Evolutionary conservation across 2,329 filamentous ascomycete genomes (phyloP).

Genomic region (Stagonosporopsis rhizophila): DNA sequence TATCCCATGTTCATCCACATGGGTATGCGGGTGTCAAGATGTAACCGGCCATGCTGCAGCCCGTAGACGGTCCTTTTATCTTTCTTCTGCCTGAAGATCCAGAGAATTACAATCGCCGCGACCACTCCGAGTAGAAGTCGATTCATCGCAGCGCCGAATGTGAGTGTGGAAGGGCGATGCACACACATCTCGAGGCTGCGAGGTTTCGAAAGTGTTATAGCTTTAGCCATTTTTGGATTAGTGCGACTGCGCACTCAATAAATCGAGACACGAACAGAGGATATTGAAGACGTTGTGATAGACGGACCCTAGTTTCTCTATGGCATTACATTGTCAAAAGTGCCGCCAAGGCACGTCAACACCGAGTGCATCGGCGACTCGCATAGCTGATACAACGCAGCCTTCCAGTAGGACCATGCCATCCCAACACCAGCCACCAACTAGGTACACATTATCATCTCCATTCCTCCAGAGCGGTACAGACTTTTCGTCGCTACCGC

Average conservation of each 20-base stretch:
- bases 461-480: slow-evolving; percentile 59
- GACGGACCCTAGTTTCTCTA: neutral
- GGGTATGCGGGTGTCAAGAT: slow-evolving; percentile 55
- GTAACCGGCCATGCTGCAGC: slow-evolving; percentile 64
- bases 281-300: too few species aligned
- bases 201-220: neutral
- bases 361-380: slow-evolving; percentile 61
- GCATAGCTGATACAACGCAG: slow-evolving; percentile 65
- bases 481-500: slow-evolving; percentile 26
- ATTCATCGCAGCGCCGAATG: neutral
- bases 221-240: neutral
- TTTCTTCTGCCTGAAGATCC: neutral
- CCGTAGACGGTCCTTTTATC: slow-evolving; percentile 50
- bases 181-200: neutral
- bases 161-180: neutral
- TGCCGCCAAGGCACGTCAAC: slow-evolving; percentile 51
- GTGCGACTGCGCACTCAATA: neutral
- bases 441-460: slow-evolving; percentile 61
- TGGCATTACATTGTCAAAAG: neutral
- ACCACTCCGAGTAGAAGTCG: neutral
- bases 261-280: neutral
- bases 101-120: neutral
- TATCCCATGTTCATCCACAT: slow-evolving; percentile 72
- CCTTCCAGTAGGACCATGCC: slow-evolving; percentile 69
- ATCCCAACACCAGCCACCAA: slow-evolving; percentile 70